These are phyloP conservation scores for Ramularia endophylla DNA, from an alignment of 2,329 filamentous ascomycete species.

Conservation along the genomic window DNA sequence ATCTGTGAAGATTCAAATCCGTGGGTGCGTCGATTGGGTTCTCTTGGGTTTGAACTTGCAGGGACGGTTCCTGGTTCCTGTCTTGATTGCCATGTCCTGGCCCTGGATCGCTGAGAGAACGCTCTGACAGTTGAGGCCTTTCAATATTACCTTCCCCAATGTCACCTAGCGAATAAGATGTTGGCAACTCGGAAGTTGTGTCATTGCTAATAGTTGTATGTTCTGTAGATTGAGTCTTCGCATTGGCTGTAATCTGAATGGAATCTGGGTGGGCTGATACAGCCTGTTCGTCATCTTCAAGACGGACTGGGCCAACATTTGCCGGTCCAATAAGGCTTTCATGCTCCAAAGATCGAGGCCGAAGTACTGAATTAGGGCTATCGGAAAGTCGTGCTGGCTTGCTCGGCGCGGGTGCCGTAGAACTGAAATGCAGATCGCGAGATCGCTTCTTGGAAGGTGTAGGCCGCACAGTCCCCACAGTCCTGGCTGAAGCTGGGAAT, in stretches of 20 bases:
- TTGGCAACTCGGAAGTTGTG: constrained; percentile 29
- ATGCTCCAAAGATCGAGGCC: constrained; percentile 5
- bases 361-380: too few species aligned
- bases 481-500: constrained; percentile 22
- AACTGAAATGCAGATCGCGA: too few species aligned
- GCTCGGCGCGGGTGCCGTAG: too few species aligned
- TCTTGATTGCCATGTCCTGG: constrained; percentile 4
- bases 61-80: too few species aligned
- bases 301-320: too few species aligned
- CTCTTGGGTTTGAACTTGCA: too few species aligned
- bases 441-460: background rate
- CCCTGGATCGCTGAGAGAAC: constrained; percentile 21
- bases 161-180: constrained; percentile 30
- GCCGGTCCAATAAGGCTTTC: too few species aligned
- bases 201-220: constrained; percentile 11
- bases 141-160: constrained; percentile 16
- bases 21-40: too few species aligned
- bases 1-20: too few species aligned
- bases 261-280: background rate
- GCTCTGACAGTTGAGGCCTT: constrained; percentile 10
- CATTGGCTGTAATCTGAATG: background rate
- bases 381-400: too few species aligned
- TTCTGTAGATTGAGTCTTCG: background rate
- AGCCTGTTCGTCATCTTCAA: too few species aligned
- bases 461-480: background rate